Percentiles rank a stretch among this genome's conserved stretches.
Conservation (phyloP, 2,329 filamentous ascomycete genomes). For the Fusarium agapanthi region DNA sequence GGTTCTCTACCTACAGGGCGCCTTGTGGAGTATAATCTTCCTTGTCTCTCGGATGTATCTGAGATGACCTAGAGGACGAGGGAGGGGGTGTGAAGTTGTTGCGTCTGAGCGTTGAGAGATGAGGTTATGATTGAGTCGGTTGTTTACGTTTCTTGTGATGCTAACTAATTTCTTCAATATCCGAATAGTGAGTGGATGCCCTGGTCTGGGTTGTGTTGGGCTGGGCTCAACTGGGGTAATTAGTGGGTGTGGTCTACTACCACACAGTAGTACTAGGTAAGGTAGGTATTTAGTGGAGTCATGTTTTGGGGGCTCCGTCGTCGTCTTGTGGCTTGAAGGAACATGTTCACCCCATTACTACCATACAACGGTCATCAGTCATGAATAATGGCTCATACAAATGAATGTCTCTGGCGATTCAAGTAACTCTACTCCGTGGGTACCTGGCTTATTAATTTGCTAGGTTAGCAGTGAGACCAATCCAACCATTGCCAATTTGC, state of each 20-base stretch:
- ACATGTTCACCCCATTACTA: not conserved
- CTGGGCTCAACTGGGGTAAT: not conserved
- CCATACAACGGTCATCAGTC: not conserved
- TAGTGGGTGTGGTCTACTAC: slow-evolving; percentile 4
- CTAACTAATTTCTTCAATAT: slow-evolving; percentile 34
- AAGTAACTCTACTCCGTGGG: not conserved
- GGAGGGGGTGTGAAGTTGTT: slow-evolving; percentile 2
- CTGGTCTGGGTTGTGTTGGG: not conserved
- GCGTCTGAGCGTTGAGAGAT: slow-evolving; percentile 1
- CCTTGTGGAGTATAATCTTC: slow-evolving; percentile 10
- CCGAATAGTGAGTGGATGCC: slow-evolving; percentile 19
- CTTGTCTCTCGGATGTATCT: not conserved
- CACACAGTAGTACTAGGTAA: no score
- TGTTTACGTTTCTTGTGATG: slow-evolving; percentile 16
- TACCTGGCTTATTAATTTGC: not conserved
- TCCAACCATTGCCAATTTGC: not conserved
- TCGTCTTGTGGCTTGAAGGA: slow-evolving; percentile 23
- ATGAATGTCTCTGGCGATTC: slow-evolving; percentile 3
- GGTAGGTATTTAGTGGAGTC: slow-evolving; percentile 15
- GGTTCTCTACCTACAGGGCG: not conserved
- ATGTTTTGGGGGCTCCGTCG: slow-evolving; percentile 9
- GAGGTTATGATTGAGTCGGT: slow-evolving; percentile 1
- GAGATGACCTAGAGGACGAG: not conserved
- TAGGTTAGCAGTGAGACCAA: not conserved
- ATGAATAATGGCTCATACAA: not conserved